Conservation (phyloP, 2,329 filamentous ascomycete species). For the Ophiostoma populinum region DNA sequence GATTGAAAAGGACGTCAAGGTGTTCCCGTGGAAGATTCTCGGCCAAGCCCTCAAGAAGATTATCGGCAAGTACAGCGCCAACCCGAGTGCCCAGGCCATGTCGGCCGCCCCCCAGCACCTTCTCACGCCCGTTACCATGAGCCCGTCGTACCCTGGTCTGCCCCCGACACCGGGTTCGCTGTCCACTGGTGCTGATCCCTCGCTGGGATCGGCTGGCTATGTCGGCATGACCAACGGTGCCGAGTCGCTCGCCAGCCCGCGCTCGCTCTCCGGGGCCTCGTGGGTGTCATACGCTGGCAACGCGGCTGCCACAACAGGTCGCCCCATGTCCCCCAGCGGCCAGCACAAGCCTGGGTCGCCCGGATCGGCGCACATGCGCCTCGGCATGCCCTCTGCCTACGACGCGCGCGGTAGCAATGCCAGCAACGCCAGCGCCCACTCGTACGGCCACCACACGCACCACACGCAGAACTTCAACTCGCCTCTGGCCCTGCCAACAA, state of each 20-base stretch:
- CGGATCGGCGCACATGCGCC: conserved; percentile 16
- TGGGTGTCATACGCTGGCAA: conserved; percentile 21
- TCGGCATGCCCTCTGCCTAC: conserved; percentile 22
- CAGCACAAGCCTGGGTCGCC: conserved; percentile 21
- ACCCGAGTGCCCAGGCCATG: conserved; percentile 21
- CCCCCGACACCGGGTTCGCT: conserved; percentile 27
- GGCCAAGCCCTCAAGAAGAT: conserved; percentile 87
- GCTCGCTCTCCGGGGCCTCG: conserved; percentile 30
- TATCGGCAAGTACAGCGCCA: conserved; percentile 79
- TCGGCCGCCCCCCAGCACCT: conserved; percentile 18
- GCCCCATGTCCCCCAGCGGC: conserved; percentile 25
- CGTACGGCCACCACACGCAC: conserved; percentile 15
- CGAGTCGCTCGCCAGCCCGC: conserved; percentile 33
- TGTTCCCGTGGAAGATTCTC: conserved; percentile 91
- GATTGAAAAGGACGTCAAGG: conserved; percentile 98
- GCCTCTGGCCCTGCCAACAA: conserved; percentile 7
- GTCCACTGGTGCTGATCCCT: conserved; percentile 19
- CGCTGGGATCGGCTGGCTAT: conserved; percentile 21
- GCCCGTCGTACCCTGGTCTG: conserved; percentile 24
- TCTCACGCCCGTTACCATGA: conserved; percentile 22
- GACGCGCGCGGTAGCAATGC: conserved; percentile 12
- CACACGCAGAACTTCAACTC: conserved; percentile 10
- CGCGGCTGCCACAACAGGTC: conserved; percentile 16
- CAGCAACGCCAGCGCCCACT: conserved; percentile 2
- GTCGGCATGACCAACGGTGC: conserved; percentile 22